Conservation (phyloP, 148 eudicot species). For the Arctostaphylos glauca region DNA sequence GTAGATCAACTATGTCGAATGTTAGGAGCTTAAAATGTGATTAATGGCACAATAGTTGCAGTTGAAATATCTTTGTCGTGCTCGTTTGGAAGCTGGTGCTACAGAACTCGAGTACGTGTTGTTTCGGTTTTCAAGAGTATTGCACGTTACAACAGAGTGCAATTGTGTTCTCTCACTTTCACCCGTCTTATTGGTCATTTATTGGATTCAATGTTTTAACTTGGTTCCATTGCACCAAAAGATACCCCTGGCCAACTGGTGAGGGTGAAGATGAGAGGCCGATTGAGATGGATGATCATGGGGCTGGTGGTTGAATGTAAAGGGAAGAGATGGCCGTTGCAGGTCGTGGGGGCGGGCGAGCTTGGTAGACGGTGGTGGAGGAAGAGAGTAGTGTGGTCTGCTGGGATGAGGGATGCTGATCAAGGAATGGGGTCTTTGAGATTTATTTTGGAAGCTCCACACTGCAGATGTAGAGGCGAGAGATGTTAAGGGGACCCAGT, state of each 20-base stretch:
- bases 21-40: not conserved
- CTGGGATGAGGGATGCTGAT: not conserved
- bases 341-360: not conserved
- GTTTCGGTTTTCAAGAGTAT: not conserved
- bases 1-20: conserved; percentile 17
- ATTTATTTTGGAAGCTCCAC: too few relatives aligned
- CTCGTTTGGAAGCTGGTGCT: not conserved
- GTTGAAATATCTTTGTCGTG: not conserved
- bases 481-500: not conserved
- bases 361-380: not conserved
- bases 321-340: not conserved
- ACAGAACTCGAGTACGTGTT: not conserved
- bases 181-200: not conserved
- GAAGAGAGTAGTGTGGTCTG: not conserved
- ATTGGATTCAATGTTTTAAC: not conserved
- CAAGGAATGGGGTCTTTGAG: too few relatives aligned
- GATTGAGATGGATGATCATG: not conserved
- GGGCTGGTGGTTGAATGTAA: not conserved
- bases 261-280: not conserved
- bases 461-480: not conserved
- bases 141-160: not conserved
- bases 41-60: conserved; percentile 6
- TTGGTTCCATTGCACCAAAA: not conserved
- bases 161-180: not conserved
- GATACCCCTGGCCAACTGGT: not conserved